These are phyloP conservation scores for Papiliotrema nemorosa DNA, from an alignment of 1,284 basidiomycete genomes.

Conservation along the genomic window DNA sequence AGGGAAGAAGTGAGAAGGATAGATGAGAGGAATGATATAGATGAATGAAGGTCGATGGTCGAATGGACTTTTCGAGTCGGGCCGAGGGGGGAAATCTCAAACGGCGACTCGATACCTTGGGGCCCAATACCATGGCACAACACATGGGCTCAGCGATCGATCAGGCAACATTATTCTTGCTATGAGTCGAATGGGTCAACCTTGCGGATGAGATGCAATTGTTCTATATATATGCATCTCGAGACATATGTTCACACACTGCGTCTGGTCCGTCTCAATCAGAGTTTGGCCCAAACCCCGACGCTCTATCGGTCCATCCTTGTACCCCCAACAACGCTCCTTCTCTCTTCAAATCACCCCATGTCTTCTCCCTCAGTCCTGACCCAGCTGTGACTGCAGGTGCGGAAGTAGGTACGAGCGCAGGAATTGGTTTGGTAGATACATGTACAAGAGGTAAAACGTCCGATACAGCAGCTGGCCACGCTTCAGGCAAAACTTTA, in stretches of 20 bases:
- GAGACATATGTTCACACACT: neutral
- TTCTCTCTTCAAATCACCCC: constrained; percentile 15
- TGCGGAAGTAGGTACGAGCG: neutral
- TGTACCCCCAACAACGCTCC: constrained; percentile 11
- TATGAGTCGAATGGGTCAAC: too few species aligned
- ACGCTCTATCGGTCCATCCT: constrained; percentile 5
- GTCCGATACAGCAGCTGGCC: constrained; percentile 18
- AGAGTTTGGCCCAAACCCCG: neutral
- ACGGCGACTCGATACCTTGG: too few species aligned
- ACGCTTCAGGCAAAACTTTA: constrained; percentile 17
- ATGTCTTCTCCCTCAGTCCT: constrained; percentile 4
- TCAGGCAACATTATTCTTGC: too few species aligned
- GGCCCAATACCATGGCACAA: too few species aligned
- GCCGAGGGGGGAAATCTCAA: neutral
- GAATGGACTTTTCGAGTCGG: neutral
- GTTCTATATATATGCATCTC: too few species aligned
- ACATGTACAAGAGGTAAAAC: constrained; percentile 19
- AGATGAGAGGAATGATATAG: too few species aligned
- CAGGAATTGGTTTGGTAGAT: neutral
- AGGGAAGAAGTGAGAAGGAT: neutral
- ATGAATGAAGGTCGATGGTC: too few species aligned
- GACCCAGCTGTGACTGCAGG: neutral
- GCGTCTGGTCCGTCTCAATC: neutral
- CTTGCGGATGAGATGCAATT: too few species aligned
- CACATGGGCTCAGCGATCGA: neutral